phyloP scores from a whole-genome alignment of 176 grass and related monocot genomes.

The Panicum miliaceum region DNA sequence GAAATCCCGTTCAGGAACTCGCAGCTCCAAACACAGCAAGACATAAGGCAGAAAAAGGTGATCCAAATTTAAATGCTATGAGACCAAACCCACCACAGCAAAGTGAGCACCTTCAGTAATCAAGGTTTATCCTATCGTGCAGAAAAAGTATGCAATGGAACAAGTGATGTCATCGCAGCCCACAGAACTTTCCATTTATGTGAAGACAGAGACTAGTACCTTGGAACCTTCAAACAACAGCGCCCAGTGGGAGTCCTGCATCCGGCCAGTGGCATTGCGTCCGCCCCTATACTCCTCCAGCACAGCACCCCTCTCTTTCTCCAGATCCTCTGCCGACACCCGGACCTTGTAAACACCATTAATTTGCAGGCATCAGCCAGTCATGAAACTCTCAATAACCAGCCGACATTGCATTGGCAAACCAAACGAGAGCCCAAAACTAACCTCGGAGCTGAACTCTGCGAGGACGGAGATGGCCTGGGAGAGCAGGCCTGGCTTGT shows the following conservation, averaged over 20 bases:
- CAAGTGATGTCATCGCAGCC: neutral
- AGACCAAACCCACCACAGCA: neutral
- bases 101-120: neutral
- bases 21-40: neutral
- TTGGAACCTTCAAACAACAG: conserved; percentile 94
- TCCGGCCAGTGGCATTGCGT: conserved; percentile 83
- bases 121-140: neutral
- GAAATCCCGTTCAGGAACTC: conserved; percentile 38
- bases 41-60: neutral
- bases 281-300: conserved; percentile 98
- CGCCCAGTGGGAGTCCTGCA: conserved; percentile 97
- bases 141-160: conserved; percentile 30
- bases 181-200: neutral
- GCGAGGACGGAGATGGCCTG: conserved; percentile 93
- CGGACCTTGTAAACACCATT: conserved; percentile 60
- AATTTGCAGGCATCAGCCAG: conserved; percentile 14
- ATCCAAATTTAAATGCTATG: conserved; percentile 9
- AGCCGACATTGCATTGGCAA: conserved; percentile 1
- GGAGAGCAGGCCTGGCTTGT: conserved; percentile 86
- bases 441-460: conserved; percentile 95
- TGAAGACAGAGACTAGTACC: conserved; percentile 51
- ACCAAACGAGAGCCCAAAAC: neutral
- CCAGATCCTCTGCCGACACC: conserved; percentile 83
- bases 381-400: conserved; percentile 3
- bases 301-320: conserved; percentile 97